Evolutionary conservation across 2,329 filamentous ascomycete genomes (phyloP), one percentile per base, ranked within the genome.

Genomic region (Epichloe bromicola): DNA sequence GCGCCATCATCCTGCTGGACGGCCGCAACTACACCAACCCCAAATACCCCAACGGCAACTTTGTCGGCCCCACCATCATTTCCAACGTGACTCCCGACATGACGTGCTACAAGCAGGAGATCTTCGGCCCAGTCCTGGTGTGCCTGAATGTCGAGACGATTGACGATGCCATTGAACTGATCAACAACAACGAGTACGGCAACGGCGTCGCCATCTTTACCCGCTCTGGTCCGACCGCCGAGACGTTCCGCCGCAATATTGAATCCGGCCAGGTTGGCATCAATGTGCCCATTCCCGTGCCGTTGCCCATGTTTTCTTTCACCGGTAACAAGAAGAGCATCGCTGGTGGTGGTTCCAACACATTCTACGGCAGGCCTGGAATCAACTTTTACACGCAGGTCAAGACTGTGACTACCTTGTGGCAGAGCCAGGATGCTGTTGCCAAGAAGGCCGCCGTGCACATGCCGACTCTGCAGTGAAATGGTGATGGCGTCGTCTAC

Each of bases 381-480:
- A 70, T 98, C 65, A 83, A 86, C 65, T 98, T 98, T 66, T 97
- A 95, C 70, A 98, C 93, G 3, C 93, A 97, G 72, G 79, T 86
- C 64, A 97, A 98, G 86, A 98, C 93, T 3, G 93, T 98, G 46
- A 98, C 93, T 49, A 85, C 88, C 58, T 71, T 94, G 65, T 98
- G 93, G 93, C 81, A 82, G 63, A 82, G 79, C 54, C 82, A 90
- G 62, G 90, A 96, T 71, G 90, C 88, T 1, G 78, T 93, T 46
- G 83, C 82, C 51, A 86, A 83, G 58, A 91, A 90, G 78, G 90
- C 90, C 15, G 81, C 83, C 61, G 88, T 94, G 11, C 79, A 86
- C 55, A 97, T 97, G 91, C 91, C 91, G 19, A 79, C 73, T 23
- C 69, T 66, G 43, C 63, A 67, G 56, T 68, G 59, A 17, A 43